Evolutionary conservation across 306 rosid species (phyloP).

Genomic region (Erythrophleum fordii): DNA sequence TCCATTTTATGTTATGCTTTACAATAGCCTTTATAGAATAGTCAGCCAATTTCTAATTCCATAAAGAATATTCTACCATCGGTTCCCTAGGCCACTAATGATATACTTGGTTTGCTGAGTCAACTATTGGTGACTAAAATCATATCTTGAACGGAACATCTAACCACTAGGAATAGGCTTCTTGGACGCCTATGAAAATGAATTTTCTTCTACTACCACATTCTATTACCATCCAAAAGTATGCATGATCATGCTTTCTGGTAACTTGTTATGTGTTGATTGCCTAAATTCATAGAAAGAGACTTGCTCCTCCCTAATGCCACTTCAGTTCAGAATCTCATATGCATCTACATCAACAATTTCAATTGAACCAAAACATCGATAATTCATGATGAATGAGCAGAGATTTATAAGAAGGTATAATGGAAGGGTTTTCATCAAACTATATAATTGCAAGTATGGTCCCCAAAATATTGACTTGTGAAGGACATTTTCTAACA

Average conservation of each 20-base stretch:
- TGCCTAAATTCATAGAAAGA: background rate
- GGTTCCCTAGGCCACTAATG: background rate
- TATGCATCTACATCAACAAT: background rate
- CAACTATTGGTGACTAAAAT: background rate
- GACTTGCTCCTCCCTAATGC: background rate
- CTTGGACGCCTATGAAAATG: background rate
- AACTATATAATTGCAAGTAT: background rate
- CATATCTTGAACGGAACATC: background rate
- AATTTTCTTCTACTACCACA: background rate
- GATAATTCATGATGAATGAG: background rate
- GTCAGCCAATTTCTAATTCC: background rate
- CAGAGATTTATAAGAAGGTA: background rate
- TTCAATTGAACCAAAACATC: background rate
- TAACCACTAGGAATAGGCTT: background rate
- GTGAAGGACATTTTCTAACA: background rate
- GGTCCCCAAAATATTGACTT: background rate
- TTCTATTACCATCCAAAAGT: background rate
- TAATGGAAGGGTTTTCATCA: background rate
- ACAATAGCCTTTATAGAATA: background rate
- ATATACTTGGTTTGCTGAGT: background rate
- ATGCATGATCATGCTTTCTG: background rate
- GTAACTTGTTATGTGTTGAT: background rate
- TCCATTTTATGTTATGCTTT: background rate
- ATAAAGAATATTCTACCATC: background rate
- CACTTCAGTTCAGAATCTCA: background rate